Base-by-base conservation (phyloP, 306 rosid genomes). In the Prunus davidiana region DNA sequence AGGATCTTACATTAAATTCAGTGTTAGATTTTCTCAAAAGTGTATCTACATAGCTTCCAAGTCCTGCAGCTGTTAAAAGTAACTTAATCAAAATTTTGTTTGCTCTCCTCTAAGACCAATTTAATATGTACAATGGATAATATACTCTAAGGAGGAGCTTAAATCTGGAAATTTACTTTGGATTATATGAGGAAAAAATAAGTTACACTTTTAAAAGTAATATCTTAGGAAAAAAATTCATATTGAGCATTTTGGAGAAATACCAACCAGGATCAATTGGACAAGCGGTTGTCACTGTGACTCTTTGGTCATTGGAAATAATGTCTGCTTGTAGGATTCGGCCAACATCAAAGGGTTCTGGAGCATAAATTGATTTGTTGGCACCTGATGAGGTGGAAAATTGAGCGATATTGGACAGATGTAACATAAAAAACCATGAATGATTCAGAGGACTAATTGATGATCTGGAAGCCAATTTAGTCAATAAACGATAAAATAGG, bases 321-420 rank as follows among this genome's bases (percentile, higher is more conserved):
- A 94, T 78, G 78, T 94, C 96, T 41, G 87, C 95, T 89, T 90
- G 95, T 64, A 94, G 86, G 81, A 85, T 82, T 83, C 98, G 86
- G 63, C 97, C 97, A 67, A 92, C 95, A 83, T 94, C 98, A 56
- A 83, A 83, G n/a, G 98, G 98, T 51, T 94, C 98, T 8, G 96
- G 96, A 68, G 98, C 93, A 77, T 94, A 94, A 46, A 77, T 66
- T 56, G 89, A 81, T 78, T 84, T 88, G 73, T 56, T 67, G 74
- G 95, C 96, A 80, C 98, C 96, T 94, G 86, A 82, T 62, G 72
- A 81, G 67, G 43, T 63, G 67, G 60, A 57, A 72, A 79, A 82
- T 20, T 76, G 62, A 64, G 67, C 62, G 64, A 68, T 25, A 57
- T 56, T 55, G 22, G 24, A 56, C 6, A 25, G 51, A 14, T 41